Base-by-base conservation (phyloP, 306 rosid genomes). In the Trifolium subterraneum region DNA sequence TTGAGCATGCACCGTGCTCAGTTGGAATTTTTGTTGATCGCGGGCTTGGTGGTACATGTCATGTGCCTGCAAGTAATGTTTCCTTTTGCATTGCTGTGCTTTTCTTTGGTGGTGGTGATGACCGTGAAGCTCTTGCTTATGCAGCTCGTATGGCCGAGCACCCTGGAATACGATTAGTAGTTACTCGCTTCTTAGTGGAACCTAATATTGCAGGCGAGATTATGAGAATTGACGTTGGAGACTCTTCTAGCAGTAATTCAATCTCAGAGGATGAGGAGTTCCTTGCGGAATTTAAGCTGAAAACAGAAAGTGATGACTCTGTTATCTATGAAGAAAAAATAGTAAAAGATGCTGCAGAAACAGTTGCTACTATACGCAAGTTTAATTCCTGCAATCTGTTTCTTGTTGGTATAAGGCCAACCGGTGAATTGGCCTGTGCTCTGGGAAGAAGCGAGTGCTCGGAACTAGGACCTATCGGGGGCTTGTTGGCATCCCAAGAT, bases 91-190 rank as follows among this genome's bases (percentile, higher is more conserved):
- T 90, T 14, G 70, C 82, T 3, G 93, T 86, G 20, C 86, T 86
- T 58, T 93, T 87, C 96, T 89, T 93, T 55, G 98, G 98, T 10
- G 98, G 98, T n/a, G 76, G 71, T 19, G 97, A 90, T 74, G 98
- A 93, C 71, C 74, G 86, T 3, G 97, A 90, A 78, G 92, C 98
- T 50, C 93, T 93, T 72, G 87, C 96, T 19, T 93, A 80, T 41
- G 97, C 93, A 56, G 36, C 35, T 29, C 89, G 90, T 13, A 86
- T 93, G 89, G 97, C 92, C 0, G 93, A 90, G 81, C 98, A 93
- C 83, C 97, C 98, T 12, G 98, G 98, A n/a, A 88, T 88, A 50
- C 81, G 54, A 35, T 48, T 93, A 72, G 72, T 22, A 29, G 90
- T 89, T 52, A 50, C 89, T 44, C 92, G 71, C 62, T 93, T 90